These are phyloP conservation scores for Rhodotorula kratochvilovae DNA, from an alignment of 768 basidiomycete species.

Conservation along the genomic window DNA sequence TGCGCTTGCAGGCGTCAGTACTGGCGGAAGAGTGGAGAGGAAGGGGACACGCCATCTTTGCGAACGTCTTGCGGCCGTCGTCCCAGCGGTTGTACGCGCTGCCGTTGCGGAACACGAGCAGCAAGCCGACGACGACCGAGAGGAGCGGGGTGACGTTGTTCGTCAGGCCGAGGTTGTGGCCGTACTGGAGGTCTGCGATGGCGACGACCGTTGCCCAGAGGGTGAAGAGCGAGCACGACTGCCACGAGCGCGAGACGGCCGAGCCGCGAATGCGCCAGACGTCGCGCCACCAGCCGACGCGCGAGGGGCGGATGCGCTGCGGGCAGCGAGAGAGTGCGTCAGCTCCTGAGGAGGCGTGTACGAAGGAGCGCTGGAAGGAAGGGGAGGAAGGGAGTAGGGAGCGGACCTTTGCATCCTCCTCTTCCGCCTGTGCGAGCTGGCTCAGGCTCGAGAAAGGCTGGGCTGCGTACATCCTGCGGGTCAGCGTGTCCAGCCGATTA, in stretches of 20 bases:
- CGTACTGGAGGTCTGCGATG: conserved; percentile 16
- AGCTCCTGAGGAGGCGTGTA: too few relatives aligned
- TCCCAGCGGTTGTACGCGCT: conserved; percentile 37
- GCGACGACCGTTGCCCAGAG: conserved; percentile 21
- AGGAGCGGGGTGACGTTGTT: conserved; percentile 37
- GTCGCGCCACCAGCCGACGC: conserved; percentile 35
- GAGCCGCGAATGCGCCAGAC: conserved; percentile 20
- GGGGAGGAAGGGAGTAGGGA: background rate
- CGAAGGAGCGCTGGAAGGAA: background rate
- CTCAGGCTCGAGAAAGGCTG: conserved; percentile 16
- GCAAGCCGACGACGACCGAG: conserved; percentile 40
- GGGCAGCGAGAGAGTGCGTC: too few relatives aligned
- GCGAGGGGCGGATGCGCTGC: conserved; percentile 24
- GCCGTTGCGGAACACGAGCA: conserved; percentile 42
- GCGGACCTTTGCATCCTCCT: conserved; percentile 24
- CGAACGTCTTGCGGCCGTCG: conserved; percentile 24
- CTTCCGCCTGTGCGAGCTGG: conserved; percentile 20
- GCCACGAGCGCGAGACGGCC: conserved; percentile 17
- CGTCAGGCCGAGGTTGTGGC: conserved; percentile 18
- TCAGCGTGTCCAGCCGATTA: background rate
- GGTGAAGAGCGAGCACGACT: conserved; percentile 14
- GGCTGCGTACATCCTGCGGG: background rate
- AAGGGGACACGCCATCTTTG: conserved; percentile 2
- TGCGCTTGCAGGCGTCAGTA: too few relatives aligned
- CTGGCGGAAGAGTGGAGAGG: too few relatives aligned